Conservation (phyloP, 2,329 filamentous ascomycete species). For the Fusarium algeriense region DNA sequence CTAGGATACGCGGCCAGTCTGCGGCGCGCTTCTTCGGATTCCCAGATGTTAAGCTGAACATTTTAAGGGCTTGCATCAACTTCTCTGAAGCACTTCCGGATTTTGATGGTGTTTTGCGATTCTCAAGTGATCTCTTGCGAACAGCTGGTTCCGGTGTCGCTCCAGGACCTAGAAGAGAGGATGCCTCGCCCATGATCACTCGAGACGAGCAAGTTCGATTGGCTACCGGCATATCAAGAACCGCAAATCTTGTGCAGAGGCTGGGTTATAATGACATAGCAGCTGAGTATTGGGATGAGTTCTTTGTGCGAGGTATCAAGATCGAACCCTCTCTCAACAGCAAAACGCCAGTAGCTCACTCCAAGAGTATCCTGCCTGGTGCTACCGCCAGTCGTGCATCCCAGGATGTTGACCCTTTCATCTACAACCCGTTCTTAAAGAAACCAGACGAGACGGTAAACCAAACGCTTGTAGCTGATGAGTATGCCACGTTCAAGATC, state of each 20-base stretch:
- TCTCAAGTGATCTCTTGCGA: constrained; percentile 85
- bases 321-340: constrained; percentile 72
- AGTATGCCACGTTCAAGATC: constrained; percentile 81
- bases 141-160: constrained; percentile 85
- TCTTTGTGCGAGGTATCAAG: constrained; percentile 82
- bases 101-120: constrained; percentile 88
- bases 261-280: constrained; percentile 77
- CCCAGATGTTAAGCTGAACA: constrained; percentile 82
- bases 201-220: constrained; percentile 88
- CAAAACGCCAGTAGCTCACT: constrained; percentile 75
- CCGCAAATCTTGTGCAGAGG: constrained; percentile 79
- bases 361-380: constrained; percentile 66
- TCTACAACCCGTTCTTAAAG: constrained; percentile 94
- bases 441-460: constrained; percentile 68
- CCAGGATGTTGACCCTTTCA: constrained; percentile 83
- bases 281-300: constrained; percentile 97
- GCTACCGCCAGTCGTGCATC: constrained; percentile 64
- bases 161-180: constrained; percentile 75
- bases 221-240: constrained; percentile 87
- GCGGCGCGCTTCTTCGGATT: constrained; percentile 79
- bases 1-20: constrained; percentile 71
- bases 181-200: constrained; percentile 76
- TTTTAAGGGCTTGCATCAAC: constrained; percentile 89
- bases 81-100: constrained; percentile 95
- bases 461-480: constrained; percentile 82